These are phyloP conservation scores for Fusarium gaditjirri DNA, from an alignment of 2,329 filamentous ascomycete species.

Conservation along the genomic window DNA sequence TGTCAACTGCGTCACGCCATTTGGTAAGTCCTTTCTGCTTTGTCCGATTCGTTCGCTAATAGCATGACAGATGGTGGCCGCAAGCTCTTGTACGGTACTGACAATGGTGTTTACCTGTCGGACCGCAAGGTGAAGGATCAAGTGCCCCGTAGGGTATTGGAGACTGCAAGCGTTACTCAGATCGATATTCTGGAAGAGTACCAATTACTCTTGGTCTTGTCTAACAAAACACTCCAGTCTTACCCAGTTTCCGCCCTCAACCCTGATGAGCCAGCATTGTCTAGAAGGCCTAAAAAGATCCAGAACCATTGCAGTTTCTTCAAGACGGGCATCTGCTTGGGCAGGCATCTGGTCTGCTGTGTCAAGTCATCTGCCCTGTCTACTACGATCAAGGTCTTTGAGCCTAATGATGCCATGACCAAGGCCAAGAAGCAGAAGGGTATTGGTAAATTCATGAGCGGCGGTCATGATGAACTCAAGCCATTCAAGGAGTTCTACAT, in stretches of 20 bases:
- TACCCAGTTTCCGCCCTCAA: conserved; percentile 90
- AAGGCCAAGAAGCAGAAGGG: conserved; percentile 97
- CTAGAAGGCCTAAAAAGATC: conserved; percentile 93
- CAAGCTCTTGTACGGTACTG: conserved; percentile 94
- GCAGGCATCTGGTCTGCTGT: conserved; percentile 93
- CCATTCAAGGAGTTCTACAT: conserved; percentile 99
- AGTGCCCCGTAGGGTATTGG: conserved; percentile 83
- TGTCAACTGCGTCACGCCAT: conserved; percentile 94
- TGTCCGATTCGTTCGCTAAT: conserved; percentile 33
- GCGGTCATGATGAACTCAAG: conserved; percentile 91
- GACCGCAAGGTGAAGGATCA: conserved; percentile 90
- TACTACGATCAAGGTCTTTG: conserved; percentile 98
- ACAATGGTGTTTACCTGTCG: conserved; percentile 90
- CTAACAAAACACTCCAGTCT: conserved; percentile 92
- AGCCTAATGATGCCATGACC: conserved; percentile 93
- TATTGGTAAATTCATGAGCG: conserved; percentile 94
- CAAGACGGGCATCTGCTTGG: conserved; percentile 94
- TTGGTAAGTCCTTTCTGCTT: conserved; percentile 67
- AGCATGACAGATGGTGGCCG: conserved; percentile 80
- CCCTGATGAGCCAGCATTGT: conserved; percentile 80
- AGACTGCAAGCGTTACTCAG: conserved; percentile 88
- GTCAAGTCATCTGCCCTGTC: conserved; percentile 94
- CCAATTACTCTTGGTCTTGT: conserved; percentile 86
- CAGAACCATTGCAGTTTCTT: conserved; percentile 98
- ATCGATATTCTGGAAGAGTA: conserved; percentile 97